These are phyloP conservation scores for Austroboletus novae-zelandiae DNA, from an alignment of 1,284 basidiomycete genomes.

Conservation along the genomic window DNA sequence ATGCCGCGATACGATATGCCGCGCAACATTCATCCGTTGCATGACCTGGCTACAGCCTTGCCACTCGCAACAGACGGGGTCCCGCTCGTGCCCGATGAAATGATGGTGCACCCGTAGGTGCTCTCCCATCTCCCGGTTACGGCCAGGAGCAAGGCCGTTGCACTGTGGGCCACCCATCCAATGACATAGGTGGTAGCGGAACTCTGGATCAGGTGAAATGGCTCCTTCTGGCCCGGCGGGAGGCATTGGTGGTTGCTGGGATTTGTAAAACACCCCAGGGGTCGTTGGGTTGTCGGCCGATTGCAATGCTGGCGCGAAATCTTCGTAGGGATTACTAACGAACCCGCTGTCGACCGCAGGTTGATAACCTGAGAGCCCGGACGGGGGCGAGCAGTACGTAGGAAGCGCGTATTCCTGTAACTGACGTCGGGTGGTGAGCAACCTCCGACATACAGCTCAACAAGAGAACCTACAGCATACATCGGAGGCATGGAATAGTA, in stretches of 20 bases:
- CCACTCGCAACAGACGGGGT: constrained; percentile 23
- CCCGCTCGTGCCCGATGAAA: constrained; percentile 29
- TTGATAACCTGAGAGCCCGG: background rate
- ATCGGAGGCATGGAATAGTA: background rate
- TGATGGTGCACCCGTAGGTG: constrained; percentile 19
- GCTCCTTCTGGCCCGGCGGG: constrained; percentile 12
- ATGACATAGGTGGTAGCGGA: constrained; percentile 15
- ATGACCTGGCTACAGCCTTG: constrained; percentile 18
- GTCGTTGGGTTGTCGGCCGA: background rate
- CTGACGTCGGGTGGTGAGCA: background rate
- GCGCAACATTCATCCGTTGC: constrained; percentile 30
- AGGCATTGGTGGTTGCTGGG: constrained; percentile 16
- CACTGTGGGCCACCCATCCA: constrained; percentile 23
- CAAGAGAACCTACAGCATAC: constrained; percentile 9
- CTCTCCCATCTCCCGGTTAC: constrained; percentile 29
- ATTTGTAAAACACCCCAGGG: background rate
- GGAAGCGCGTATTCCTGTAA: constrained; percentile 13
- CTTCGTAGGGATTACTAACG: background rate
- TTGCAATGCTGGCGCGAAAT: background rate
- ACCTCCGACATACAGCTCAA: background rate
- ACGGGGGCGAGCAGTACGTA: background rate
- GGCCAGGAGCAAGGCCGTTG: constrained; percentile 25
- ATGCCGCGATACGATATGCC: constrained; percentile 29
- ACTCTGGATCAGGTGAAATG: background rate
- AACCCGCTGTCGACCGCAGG: background rate